phyloP scores from a whole-genome alignment of 495 filamentous ascomycete genomes.

The Penicillium angulare region DNA sequence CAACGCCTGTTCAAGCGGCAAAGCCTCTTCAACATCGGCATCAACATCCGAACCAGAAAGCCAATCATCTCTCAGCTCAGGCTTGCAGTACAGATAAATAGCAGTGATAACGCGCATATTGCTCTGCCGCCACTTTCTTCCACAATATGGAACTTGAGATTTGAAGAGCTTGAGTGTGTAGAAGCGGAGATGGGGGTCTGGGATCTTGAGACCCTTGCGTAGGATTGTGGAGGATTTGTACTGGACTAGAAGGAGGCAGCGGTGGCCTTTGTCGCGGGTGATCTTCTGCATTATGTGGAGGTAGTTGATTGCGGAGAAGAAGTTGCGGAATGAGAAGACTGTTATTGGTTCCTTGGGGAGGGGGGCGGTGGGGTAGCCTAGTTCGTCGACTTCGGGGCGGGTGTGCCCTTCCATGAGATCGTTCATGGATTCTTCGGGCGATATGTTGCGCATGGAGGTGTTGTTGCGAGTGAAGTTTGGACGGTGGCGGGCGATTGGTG shows the following conservation, averaged over 20 bases:
- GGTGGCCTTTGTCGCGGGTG: conserved; percentile 89
- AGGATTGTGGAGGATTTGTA: conserved; percentile 91
- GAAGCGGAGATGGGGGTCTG: conserved; percentile 79
- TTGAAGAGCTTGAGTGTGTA: conserved; percentile 99
- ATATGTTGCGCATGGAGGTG: conserved; percentile 20
- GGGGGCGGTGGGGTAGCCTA: conserved; percentile 67
- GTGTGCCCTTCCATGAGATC: conserved; percentile 35
- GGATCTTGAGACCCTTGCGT: conserved; percentile 84
- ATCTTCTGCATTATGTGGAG: conserved; percentile 96
- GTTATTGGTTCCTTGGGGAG: conserved; percentile 79
- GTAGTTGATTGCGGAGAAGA: conserved; percentile 91
- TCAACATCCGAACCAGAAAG: conserved; percentile 87
- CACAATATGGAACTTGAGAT: conserved; percentile 95
- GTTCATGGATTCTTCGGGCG: conserved; percentile 34
- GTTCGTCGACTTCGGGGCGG: conserved; percentile 83
- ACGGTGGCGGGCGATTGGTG: conserved; percentile 67
- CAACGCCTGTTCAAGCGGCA: conserved; percentile 87
- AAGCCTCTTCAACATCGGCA: conserved; percentile 84
- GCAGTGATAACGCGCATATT: conserved; percentile 99
- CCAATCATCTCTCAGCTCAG: conserved; percentile 95
- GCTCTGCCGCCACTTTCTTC: conserved; percentile 94
- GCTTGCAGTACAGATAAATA: conserved; percentile 88
- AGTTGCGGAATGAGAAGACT: conserved; percentile 87
- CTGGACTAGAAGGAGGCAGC: conserved; percentile 86
- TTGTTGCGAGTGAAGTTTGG: conserved; percentile 29